These are phyloP conservation scores for Collybia sordida DNA, from an alignment of 768 basidiomycete genomes.

Conservation along the genomic window DNA sequence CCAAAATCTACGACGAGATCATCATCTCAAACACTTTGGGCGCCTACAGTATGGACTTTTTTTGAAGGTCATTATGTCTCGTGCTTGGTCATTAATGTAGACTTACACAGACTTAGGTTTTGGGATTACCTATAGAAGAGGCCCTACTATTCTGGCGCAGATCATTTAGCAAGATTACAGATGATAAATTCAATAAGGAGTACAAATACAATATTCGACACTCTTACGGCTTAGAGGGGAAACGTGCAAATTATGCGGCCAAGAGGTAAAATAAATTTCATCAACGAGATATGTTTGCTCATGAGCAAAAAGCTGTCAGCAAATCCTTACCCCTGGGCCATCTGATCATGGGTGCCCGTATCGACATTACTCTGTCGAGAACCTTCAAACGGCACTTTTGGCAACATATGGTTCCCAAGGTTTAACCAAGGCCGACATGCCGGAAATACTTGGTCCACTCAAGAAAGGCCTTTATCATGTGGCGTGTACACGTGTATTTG, in stretches of 20 bases:
- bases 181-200: slow-evolving; percentile 98
- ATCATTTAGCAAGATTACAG: slow-evolving; percentile 76
- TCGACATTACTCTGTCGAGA: slow-evolving; percentile 82
- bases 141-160: slow-evolving; percentile 92
- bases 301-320: slow-evolving; percentile 67
- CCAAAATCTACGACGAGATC: slow-evolving; percentile 69
- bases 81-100: not conserved
- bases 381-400: slow-evolving; percentile 75
- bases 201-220: slow-evolving; percentile 98
- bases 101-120: slow-evolving; percentile 51
- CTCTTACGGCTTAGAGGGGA: slow-evolving; percentile 91
- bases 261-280: slow-evolving; percentile 60
- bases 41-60: slow-evolving; percentile 91
- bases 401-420: slow-evolving; percentile 65
- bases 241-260: slow-evolving; percentile 91
- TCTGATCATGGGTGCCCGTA: slow-evolving; percentile 90
- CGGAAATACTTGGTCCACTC: slow-evolving; percentile 80
- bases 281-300: not conserved
- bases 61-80: slow-evolving; percentile 69
- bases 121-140: slow-evolving; percentile 93
- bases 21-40: slow-evolving; percentile 91
- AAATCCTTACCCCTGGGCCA: slow-evolving; percentile 68
- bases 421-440: slow-evolving; percentile 65
- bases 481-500: slow-evolving; percentile 96
- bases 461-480: slow-evolving; percentile 87